phyloP scores from a whole-genome alignment of 23 red algal genomes.

The Agarophyton chilense region DNA sequence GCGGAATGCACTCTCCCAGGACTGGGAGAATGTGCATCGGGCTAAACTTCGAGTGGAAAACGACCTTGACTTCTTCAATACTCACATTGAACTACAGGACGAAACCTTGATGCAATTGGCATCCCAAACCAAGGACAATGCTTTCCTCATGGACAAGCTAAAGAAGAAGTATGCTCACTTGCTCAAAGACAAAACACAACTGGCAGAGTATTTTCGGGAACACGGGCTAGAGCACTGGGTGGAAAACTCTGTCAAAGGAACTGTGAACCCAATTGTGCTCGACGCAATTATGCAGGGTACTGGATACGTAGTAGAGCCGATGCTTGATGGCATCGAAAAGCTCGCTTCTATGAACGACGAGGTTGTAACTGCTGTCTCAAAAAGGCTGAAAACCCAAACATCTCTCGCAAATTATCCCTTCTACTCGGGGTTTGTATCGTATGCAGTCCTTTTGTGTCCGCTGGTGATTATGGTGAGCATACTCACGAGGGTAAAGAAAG shows the following conservation, averaged over 20 bases:
- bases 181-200: conserved; percentile 6
- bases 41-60: conserved; percentile 5
- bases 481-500: conserved; percentile 6
- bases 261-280: conserved; percentile 40
- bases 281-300: conserved; percentile 65
- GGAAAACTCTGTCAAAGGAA: conserved; percentile 11
- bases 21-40: neutral
- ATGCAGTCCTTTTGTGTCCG: conserved; percentile 29
- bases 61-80: conserved; percentile 1
- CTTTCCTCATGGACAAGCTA: neutral
- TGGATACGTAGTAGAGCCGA: conserved; percentile 35
- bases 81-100: neutral
- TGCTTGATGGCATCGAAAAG: conserved; percentile 42
- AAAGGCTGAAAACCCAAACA: neutral
- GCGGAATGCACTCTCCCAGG: conserved; percentile 7
- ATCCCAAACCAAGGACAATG: neutral
- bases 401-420: conserved; percentile 27
- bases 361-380: neutral
- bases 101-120: neutral
- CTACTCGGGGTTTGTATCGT: conserved; percentile 47
- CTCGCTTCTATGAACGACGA: conserved; percentile 23
- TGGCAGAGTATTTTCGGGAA: conserved; percentile 5
- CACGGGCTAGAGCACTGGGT: conserved; percentile 60
- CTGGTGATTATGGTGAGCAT: conserved; percentile 14
- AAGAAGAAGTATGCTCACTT: neutral